Evolutionary conservation across 345 rosid species (phyloP), one percentile per base, ranked within the genome.

Genomic region (Viola odorata): DNA sequence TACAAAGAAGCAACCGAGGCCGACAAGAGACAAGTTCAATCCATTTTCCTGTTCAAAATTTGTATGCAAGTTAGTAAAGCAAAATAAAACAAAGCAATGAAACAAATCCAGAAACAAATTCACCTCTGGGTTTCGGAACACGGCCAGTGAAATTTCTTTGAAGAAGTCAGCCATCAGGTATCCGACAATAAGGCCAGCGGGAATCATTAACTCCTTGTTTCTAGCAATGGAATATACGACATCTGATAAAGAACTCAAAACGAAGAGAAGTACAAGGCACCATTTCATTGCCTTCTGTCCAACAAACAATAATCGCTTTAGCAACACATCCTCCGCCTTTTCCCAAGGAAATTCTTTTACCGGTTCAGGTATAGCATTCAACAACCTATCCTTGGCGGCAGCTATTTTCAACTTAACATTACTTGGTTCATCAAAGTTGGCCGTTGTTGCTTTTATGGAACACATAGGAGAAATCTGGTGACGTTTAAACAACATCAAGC

Each of bases 141-240:
- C 5, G 64, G 62, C 82, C 7, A 37, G 48, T 12, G 64, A 40
- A 32, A 72, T 62, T 74, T 80, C 82, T 62, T 69, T 78, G 3
- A 84, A 37, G 54, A 77, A 73, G 66, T 80, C 68, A 16, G 81
- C 51, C 64, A 69, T 60, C 60, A 71, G 70, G 49, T 69, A 75
- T 55, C 90, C 87, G 3, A 73, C 44, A 5, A 76, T 64, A 3
- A 84, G 85, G 41, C 82, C 90, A 17, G 80, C 3, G 1, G 88
- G 85, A 52, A 81, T 60, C 70, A 73, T 52, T 54, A 78, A 58
- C 49, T 83, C 84, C 62, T 68, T 74, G 64, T 74, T 76, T 69
- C 59, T 66, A 14, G 69, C 50, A 17, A 78, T 69, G 5, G 87
- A 67, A 73, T 65, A 72, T 49, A 69, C 11, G 37, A 75, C 67